A percentile compares a stretch with the other conserved stretches of the same genome.
Conservation (phyloP, 805 yeast genomes). For the Lipomyces lipofer region DNA sequence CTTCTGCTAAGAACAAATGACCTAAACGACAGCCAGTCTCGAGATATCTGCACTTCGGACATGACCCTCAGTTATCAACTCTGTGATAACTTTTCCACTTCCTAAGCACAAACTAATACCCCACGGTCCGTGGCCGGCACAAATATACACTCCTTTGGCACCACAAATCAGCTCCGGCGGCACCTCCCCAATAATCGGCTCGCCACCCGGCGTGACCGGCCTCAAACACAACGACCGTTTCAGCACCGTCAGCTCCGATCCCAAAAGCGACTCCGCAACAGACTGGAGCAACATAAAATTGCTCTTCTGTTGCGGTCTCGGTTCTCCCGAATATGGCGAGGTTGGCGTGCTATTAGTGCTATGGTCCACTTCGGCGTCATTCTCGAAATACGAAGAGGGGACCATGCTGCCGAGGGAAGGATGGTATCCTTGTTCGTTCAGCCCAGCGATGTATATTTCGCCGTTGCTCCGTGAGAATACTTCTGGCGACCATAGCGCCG, state of each 20-base stretch:
- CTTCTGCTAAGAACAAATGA: too few species aligned
- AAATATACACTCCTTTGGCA: slow-evolving; percentile 22
- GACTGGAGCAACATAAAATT: slow-evolving; percentile 17
- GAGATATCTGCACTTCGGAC: slow-evolving; percentile 28
- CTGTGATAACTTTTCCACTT: slow-evolving; percentile 79
- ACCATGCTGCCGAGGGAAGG: slow-evolving; percentile 2
- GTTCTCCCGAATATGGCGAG: neutral
- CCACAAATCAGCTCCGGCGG: slow-evolving; percentile 22
- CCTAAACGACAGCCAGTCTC: neutral
- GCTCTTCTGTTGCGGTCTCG: neutral
- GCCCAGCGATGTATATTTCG: slow-evolving; percentile 31
- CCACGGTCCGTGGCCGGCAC: slow-evolving; percentile 88
- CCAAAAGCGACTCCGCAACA: slow-evolving; percentile 23
- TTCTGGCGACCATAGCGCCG: slow-evolving; percentile 29
- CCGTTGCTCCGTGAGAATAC: slow-evolving; percentile 32
- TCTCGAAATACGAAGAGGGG: slow-evolving; percentile 2
- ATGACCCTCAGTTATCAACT: slow-evolving; percentile 65
- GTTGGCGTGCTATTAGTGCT: neutral
- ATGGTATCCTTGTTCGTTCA: slow-evolving; percentile 30
- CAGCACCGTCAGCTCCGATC: slow-evolving; percentile 24
- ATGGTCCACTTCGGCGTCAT: neutral
- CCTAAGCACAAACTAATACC: slow-evolving; percentile 88
- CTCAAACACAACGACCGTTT: slow-evolving; percentile 27
- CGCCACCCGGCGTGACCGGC: slow-evolving; percentile 31
- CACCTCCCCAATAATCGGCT: slow-evolving; percentile 28